Base-by-base conservation (phyloP, 2,329 filamentous ascomycete genomes). In the Ceratocystis cubensis region DNA sequence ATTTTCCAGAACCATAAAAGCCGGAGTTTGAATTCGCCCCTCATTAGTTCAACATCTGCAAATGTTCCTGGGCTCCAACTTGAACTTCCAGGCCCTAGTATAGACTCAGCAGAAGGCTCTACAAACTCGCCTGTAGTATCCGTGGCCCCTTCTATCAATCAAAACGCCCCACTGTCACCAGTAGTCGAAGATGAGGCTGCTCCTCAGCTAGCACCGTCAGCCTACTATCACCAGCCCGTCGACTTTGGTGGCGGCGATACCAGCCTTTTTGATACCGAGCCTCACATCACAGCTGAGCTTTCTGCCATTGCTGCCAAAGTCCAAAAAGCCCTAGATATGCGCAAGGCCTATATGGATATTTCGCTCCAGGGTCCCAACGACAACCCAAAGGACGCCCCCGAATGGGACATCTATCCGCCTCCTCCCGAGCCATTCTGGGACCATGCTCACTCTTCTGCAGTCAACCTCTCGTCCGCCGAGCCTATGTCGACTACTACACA, bases 341-440 rank as follows among this genome's bases (percentile, higher is more conserved):
- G 94, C 68, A 87, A 91, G 74, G 95, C 91, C 72, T 99, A 97
- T 75, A 89, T 97, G 64, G 80, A 84, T 1, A 76, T 96, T 17
- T 97, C 94, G 0, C 79, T 92, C 22, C 94, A 99, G 73, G 83
- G 88, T 8, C 82, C 87, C 6, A 82, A 84, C 13, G 90, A 96
- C 73, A 96, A 97, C 71, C 94, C 94, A 0, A 91, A 91, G 71
- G 91, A 97, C 73, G 84, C 88, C 20, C 82, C 86, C 0, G 82
- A 80, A 63, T 99, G 93, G 93, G 81, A 83, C 65, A 90, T 99
- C 57, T 97, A 97, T 72, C 94, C 94, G 8, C 85, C 89, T 15
- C 92, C 92, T 3, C 94, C 93, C 5, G 89, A 95, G 72, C 94
- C 94, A 17, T 89, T 90, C 1, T 97, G 94, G 93, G 82, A 86